phyloP scores from a whole-genome alignment of 768 basidiomycete species.

The Antrodiella citrinella region DNA sequence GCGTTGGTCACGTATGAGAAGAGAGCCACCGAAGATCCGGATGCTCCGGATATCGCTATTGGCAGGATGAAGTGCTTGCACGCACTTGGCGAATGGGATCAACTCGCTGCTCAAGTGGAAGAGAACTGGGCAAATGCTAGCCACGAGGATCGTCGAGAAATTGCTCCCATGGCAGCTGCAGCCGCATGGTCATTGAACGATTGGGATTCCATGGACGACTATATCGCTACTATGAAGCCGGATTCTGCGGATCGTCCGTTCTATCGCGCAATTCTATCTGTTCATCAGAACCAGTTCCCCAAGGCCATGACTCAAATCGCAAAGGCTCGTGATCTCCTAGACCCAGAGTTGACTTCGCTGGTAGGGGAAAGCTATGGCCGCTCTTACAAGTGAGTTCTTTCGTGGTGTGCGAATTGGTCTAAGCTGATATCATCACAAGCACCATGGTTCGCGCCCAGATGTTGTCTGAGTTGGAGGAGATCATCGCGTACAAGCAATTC shows the following conservation, averaged over 20 bases:
- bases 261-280: constrained; percentile 91
- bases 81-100: constrained; percentile 97
- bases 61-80: constrained; percentile 95
- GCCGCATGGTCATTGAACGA: constrained; percentile 96
- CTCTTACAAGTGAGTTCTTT: constrained; percentile 74
- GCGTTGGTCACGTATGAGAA: constrained; percentile 81
- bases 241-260: constrained; percentile 94
- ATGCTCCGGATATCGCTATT: constrained; percentile 67
- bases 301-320: constrained; percentile 87
- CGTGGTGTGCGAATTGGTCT: not conserved
- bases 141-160: constrained; percentile 79
- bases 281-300: constrained; percentile 93
- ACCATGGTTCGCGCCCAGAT: constrained; percentile 97
- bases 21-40: constrained; percentile 67
- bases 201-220: constrained; percentile 98
- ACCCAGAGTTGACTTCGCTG: constrained; percentile 84
- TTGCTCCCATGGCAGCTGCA: constrained; percentile 94
- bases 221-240: constrained; percentile 85
- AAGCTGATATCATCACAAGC: constrained; percentile 33
- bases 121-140: constrained; percentile 80
- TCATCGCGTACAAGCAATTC: constrained; percentile 91
- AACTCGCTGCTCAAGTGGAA: constrained; percentile 76
- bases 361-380: constrained; percentile 96
- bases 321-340: constrained; percentile 85
- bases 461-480: constrained; percentile 96